Evolutionary conservation across 169 alveolate genomes (phyloP), one percentile per base, ranked within the genome.

Genomic region (Ichthyophthirius multifiliis): DNA sequence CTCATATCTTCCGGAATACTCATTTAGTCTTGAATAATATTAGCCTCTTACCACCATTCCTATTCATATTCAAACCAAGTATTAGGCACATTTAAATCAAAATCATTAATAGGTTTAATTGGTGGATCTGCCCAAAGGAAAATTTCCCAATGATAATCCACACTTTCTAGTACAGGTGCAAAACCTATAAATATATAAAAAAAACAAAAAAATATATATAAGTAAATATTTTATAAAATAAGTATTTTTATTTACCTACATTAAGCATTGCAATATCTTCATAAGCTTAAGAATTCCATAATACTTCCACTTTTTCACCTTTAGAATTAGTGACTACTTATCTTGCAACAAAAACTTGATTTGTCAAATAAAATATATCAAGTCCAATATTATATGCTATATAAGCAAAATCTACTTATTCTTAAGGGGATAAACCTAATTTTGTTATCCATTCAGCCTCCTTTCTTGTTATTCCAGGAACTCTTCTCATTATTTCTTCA

Each of bases 401-500:
- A 44, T 87, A 92, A 37, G 94, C 96, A 55, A 75, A 82, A 74
- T 92, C 96, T 20, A 92, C 89, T 64, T 92, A 92, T 67, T 92
- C 96, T 31, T 89, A 84, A 30, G 96, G 96, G 43, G 92, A 84
- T 37, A 92, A 80, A 41, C 96, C 96, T 18, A 89, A 44, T 39
- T 83, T 79, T 37, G 85, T 31, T 15, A 92, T 88, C 47, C 77
- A 82, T 23, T 89, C 92, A 31, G 93, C 94, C 82, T 92, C 96
- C 86, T 89, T 91, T 83, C 94, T 82, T 7, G 94, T 92, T 10
- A 92, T 82, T n/a, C 96, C 96, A 67, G 96, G 96, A 30, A 88
- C 96, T 76, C 96, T 87, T 85, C 96, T 84, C 96, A 89, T 87
- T 31, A 92, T 62, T 82, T 92, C 96, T 64, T 92, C 96, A 48